These are phyloP conservation scores for Dioscorea dumetorum DNA, from an alignment of 106 monocot species.

Conservation along the genomic window DNA sequence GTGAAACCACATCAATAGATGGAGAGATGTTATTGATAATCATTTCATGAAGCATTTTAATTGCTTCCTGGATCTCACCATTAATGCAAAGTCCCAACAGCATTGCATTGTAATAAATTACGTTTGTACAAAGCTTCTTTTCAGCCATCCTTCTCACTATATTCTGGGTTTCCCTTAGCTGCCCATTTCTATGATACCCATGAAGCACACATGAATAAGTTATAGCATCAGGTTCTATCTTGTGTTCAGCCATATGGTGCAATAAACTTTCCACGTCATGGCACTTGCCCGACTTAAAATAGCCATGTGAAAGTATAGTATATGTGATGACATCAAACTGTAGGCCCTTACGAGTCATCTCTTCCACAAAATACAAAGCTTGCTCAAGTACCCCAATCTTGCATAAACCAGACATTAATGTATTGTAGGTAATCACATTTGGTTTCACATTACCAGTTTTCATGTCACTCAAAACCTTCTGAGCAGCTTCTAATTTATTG, in stretches of 20 bases:
- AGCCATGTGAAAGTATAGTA: constrained; percentile 20
- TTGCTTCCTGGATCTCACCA: constrained; percentile 8
- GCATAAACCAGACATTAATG: constrained; percentile 20
- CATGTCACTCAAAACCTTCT: constrained; percentile 9
- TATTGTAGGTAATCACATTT: constrained; percentile 15
- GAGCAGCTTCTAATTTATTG: constrained; percentile 17
- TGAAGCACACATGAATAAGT: constrained; percentile 9
- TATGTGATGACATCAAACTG: constrained; percentile 20
- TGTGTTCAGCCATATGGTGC: constrained; percentile 10
- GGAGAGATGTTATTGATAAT: not conserved
- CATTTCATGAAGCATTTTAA: not conserved
- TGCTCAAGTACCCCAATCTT: constrained; percentile 13
- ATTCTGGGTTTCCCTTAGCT: constrained; percentile 7
- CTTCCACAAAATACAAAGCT: constrained; percentile 14
- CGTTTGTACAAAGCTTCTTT: constrained; percentile 5
- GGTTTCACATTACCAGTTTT: not conserved
- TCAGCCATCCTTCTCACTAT: constrained; percentile 8
- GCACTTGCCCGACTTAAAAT: constrained; percentile 6
- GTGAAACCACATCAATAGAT: constrained; percentile 1
- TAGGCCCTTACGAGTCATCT: constrained; percentile 16
- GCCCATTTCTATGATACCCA: constrained; percentile 11
- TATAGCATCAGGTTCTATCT: constrained; percentile 11
- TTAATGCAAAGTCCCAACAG: constrained; percentile 16
- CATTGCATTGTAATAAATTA: constrained; percentile 4
- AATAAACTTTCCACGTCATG: constrained; percentile 13